Evolutionary conservation across 495 filamentous ascomycete species (phyloP), one percentile per base, ranked within the genome.

Genomic region (Platismatia glauca): DNA sequence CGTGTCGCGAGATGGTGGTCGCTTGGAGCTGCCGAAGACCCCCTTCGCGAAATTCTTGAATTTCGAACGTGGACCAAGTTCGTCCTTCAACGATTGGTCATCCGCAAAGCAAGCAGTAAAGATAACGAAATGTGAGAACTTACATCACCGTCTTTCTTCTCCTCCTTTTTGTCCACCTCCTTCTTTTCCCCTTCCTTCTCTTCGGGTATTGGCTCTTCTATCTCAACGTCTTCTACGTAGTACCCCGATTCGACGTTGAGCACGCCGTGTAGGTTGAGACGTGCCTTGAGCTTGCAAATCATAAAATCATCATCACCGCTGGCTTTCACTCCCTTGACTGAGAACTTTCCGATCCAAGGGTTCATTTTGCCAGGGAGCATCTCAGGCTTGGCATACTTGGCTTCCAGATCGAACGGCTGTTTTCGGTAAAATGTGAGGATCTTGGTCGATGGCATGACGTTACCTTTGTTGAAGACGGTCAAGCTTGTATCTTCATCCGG

Each of bases 381-480:
- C 29, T 96, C 91, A 22, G 90, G 88, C 68, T 95, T 87, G 52
- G 88, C 85, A 71, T 97, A 99, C 69, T 86, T 87, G 62, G 94
- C 94, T 79, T 99, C 94, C 27, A 99, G 82, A 70, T 97, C 90
- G 76, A 99, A 99, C 5, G 91, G 80, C 74, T 97, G 90, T 80
- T 97, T 97, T 65, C 94, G 88, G 82, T 97, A 97, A 82, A 97
- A 99, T 34, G 94, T 99, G 55, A 99, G 86, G 67, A 99, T 99
- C 83, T 99, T 99, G 63, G 94, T 99, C 8, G 94, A 97, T 57
- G 94, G 94, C 81, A 99, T 89, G 59, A 96, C 88, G 68, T 96
- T 97, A 76, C 92, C 94, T 74, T 86, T 91, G 84, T 91, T 93
- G 79, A 99, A 99, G 69, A 99, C 94, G 37, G 89, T 96, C 57